Conservation (phyloP, 495 filamentous ascomycete genomes). For the Penicillium manginii region DNA sequence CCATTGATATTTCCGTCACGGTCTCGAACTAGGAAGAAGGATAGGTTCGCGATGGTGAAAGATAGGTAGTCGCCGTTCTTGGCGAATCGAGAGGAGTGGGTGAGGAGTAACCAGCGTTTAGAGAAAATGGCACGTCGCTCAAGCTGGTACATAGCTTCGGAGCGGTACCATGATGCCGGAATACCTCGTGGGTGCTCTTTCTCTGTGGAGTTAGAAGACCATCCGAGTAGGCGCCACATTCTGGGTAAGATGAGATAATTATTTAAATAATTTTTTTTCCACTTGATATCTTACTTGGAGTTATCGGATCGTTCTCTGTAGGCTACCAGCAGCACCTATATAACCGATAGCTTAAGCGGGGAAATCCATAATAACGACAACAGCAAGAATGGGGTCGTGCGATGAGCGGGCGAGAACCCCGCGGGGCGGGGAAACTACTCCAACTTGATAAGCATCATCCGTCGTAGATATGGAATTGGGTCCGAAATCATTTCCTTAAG, state of each 20-base stretch:
- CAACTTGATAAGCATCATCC: slow-evolving; percentile 2
- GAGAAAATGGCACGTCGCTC: slow-evolving; percentile 56
- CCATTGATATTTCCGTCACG: slow-evolving; percentile 50
- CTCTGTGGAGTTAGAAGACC: slow-evolving; percentile 54
- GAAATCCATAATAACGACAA: background rate
- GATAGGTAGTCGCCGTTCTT: slow-evolving; percentile 37
- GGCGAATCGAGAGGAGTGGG: slow-evolving; percentile 33
- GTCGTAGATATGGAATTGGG: too few relatives aligned
- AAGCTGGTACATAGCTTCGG: slow-evolving; percentile 51
- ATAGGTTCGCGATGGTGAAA: slow-evolving; percentile 36
- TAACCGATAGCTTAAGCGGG: background rate
- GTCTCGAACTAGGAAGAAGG: slow-evolving; percentile 49
- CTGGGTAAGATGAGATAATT: background rate
- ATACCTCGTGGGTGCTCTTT: slow-evolving; percentile 33
- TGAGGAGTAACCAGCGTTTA: slow-evolving; percentile 33
- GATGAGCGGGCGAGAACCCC: background rate
- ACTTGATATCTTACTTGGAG: background rate
- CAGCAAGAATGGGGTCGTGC: background rate
- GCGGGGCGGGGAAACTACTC: background rate
- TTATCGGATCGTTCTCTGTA: background rate
- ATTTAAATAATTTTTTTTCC: too few relatives aligned
- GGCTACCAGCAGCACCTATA: background rate
- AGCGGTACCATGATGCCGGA: slow-evolving; percentile 52
- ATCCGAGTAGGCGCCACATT: slow-evolving; percentile 60
- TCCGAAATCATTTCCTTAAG: background rate